Conservation (phyloP, 768 basidiomycete species). For the Hypsizygus marmoreus region DNA sequence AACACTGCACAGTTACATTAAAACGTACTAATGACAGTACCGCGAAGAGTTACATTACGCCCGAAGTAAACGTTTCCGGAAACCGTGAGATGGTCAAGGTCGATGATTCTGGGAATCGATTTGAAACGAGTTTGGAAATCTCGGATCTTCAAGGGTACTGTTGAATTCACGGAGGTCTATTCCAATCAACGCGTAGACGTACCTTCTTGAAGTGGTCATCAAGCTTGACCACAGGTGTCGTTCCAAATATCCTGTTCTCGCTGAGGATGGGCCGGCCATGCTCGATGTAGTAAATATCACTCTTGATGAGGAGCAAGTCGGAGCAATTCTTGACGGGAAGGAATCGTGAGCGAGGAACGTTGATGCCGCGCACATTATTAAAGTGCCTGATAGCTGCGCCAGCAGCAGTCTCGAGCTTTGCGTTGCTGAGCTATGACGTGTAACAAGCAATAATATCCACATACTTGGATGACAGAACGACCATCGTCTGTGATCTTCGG, state of each 20-base stretch:
- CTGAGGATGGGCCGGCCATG: slow-evolving; percentile 75
- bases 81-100: slow-evolving; percentile 83
- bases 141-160: slow-evolving; percentile 42
- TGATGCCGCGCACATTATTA: slow-evolving; percentile 73
- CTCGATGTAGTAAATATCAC: slow-evolving; percentile 74
- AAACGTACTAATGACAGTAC: slow-evolving; percentile 68
- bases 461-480: slow-evolving; percentile 65
- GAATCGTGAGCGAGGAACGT: slow-evolving; percentile 83
- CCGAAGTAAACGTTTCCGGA: slow-evolving; percentile 79
- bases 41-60: slow-evolving; percentile 67
- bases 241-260: slow-evolving; percentile 61
- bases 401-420: slow-evolving; percentile 71
- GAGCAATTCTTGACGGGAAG: slow-evolving; percentile 75
- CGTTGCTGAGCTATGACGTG: slow-evolving; percentile 15
- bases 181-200: neutral
- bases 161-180: slow-evolving; percentile 31
- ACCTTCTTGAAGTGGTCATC: slow-evolving; percentile 87
- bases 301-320: slow-evolving; percentile 73
- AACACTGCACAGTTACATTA: no score
- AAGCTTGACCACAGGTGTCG: slow-evolving; percentile 79
- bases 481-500: slow-evolving; percentile 70
- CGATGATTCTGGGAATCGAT: slow-evolving; percentile 74
- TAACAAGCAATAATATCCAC: slow-evolving; percentile 4
- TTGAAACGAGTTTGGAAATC: slow-evolving; percentile 83
- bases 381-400: slow-evolving; percentile 87